Evolutionary conservation across 345 rosid genomes (phyloP).

Genomic region (Diplotaxis tenuifolia): DNA sequence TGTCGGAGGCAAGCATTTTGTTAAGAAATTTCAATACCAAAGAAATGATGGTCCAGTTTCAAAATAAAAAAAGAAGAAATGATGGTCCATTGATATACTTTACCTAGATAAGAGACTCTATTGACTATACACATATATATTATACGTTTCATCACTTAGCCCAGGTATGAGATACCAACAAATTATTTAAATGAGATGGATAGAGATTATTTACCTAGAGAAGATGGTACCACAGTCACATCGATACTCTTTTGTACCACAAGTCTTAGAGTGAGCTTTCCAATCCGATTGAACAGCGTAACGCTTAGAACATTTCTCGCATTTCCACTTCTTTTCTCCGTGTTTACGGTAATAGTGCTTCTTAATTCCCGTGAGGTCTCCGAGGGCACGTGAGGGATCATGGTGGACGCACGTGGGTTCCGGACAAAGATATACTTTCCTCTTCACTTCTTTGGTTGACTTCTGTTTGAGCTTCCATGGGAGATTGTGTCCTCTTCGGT

Average conservation of each 20-base stretch:
- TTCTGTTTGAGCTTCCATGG: constrained; percentile 88
- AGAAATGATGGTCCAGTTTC: constrained; percentile 21
- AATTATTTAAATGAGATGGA: constrained; percentile 32
- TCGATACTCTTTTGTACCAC: constrained; percentile 80
- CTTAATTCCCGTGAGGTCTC: constrained; percentile 82
- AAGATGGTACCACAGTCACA: constrained; percentile 91
- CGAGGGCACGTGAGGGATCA: constrained; percentile 76
- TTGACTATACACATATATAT: neutral
- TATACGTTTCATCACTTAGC: constrained; percentile 27
- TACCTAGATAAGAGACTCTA: too few relatives aligned
- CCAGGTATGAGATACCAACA: constrained; percentile 28
- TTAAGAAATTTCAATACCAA: constrained; percentile 16
- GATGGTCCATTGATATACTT: too few relatives aligned
- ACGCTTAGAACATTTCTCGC: constrained; percentile 75
- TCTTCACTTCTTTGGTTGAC: constrained; percentile 71
- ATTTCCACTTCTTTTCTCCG: constrained; percentile 90
- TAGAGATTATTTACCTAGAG: constrained; percentile 58
- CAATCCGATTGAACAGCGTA: constrained; percentile 88
- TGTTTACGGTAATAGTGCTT: constrained; percentile 79
- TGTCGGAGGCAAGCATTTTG: constrained; percentile 26
- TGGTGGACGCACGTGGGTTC: constrained; percentile 89
- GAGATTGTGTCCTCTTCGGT: constrained; percentile 83
- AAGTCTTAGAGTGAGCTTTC: constrained; percentile 89
- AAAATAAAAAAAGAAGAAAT: too few relatives aligned
- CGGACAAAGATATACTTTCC: constrained; percentile 80